Conservation (phyloP, 352 stramenopile species). For the Phytophthora crassamura region DNA sequence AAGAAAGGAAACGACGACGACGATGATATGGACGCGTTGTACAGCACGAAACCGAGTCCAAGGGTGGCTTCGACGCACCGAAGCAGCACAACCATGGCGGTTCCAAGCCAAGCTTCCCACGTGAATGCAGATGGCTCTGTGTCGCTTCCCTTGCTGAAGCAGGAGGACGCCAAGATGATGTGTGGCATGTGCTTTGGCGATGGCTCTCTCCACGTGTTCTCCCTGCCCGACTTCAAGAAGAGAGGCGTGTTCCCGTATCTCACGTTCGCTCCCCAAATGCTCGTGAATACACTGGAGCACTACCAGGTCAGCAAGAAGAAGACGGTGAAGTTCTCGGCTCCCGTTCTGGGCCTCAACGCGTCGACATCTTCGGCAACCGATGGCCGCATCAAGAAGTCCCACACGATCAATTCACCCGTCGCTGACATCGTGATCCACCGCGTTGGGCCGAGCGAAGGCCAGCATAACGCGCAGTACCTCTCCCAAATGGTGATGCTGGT, state of each 20-base stretch:
- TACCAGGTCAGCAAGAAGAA: constrained; percentile 65
- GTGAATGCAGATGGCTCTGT: constrained; percentile 48
- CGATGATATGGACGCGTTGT: constrained; percentile 79
- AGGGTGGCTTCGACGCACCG: constrained; percentile 17
- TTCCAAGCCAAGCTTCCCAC: constrained; percentile 4
- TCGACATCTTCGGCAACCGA: constrained; percentile 76
- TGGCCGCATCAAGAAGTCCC: constrained; percentile 80
- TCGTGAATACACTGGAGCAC: constrained; percentile 81
- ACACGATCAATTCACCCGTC: constrained; percentile 83
- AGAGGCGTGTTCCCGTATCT: constrained; percentile 84
- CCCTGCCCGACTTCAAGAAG: constrained; percentile 84
- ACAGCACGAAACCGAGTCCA: constrained; percentile 56
- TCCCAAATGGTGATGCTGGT: constrained; percentile 84
- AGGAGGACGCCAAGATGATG: constrained; percentile 76
- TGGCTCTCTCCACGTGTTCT: constrained; percentile 84
- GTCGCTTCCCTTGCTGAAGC: constrained; percentile 57
- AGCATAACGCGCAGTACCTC: constrained; percentile 77
- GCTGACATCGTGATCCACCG: constrained; percentile 86
- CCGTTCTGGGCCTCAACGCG: constrained; percentile 74
- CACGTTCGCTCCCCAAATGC: constrained; percentile 77
- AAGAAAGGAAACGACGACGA: constrained; percentile 52
- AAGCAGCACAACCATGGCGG: constrained; percentile 17
- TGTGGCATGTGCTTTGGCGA: constrained; percentile 85
- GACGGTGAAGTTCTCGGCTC: constrained; percentile 60
- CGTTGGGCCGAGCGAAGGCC: constrained; percentile 76